Evolutionary conservation across 371 early-diverging fungal species (phyloP), one percentile per base, ranked within the genome.

Genomic region (Caulochytrium protostelioides): DNA sequence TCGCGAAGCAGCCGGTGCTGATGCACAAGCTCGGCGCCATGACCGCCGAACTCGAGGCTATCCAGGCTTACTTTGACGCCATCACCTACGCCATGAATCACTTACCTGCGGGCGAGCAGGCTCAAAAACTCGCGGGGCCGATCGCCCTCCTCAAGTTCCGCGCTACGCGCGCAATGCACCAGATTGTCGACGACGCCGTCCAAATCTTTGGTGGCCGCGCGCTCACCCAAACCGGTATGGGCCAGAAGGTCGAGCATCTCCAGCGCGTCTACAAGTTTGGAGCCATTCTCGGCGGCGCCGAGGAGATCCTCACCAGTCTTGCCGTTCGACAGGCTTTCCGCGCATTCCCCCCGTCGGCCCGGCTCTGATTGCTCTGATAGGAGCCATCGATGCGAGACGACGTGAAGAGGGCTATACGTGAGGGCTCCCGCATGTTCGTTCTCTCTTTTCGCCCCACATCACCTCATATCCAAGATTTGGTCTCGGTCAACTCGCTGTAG

Each of bases 181-280:
- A 59, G 23, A 58, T 72, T 14, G 42, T 67, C 25, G 73, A 72
- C 38, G 59, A 74, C 28, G 62, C 73, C 19, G 56, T 55, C 27
- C 77, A 76, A 49, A 74, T 76, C 55, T 73, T 76, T 39, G 65
- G 73, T 39, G 77, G 74, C 20, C 61, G 70, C 31, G 75, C 49
- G 20, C 58, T 74, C 28, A 74, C 75, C 16, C 44, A 53, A 49
- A 62, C 70, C 24, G 76, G 76, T 17, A 68, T 70, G 59, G 74
- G 70, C 13, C 36, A 67, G 26, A 34, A 39, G n/a, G 45, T 72
- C 16, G 73, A 72, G 37, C 38, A 49, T 6, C 62, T 67, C 54
- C 64, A 70, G 52, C 28, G 52, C 25, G 30, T 63, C 3, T 59
- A 69, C 57, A 72, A 71, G 45, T 65, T 61, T 38, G 57, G 45